These are phyloP conservation scores for Echinosophora koreensis DNA, from an alignment of 306 rosid genomes.

Conservation along the genomic window DNA sequence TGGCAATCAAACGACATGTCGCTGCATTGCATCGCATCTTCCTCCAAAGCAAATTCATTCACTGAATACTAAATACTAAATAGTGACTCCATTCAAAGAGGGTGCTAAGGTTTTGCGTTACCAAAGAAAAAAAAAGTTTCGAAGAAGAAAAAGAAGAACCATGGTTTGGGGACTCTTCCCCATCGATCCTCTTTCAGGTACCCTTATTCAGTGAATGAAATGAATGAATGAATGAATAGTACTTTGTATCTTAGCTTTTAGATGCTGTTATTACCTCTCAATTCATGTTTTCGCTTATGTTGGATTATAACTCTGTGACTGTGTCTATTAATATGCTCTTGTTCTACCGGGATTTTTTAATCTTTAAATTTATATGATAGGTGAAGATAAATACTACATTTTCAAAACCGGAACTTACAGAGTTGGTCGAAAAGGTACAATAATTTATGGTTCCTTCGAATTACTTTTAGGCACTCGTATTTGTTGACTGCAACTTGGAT, in stretches of 20 bases:
- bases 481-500: not conserved
- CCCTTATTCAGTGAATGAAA: not conserved
- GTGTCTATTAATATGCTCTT: not conserved
- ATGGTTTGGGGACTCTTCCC: slow-evolving; percentile 97
- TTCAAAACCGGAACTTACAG: slow-evolving; percentile 74
- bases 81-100: not conserved
- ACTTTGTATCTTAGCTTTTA: not conserved
- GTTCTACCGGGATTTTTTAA: not conserved
- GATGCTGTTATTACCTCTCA: not conserved
- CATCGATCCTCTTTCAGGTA: slow-evolving; percentile 74
- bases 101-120: not conserved
- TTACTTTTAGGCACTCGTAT: not conserved
- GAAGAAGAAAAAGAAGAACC: slow-evolving; percentile 27
- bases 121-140: not conserved
- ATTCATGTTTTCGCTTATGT: not conserved
- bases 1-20: not conserved
- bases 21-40: not conserved
- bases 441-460: not conserved
- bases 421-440: slow-evolving; percentile 94
- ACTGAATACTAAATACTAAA: too few relatives aligned
- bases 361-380: slow-evolving; percentile 50
- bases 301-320: not conserved
- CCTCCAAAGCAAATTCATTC: not conserved
- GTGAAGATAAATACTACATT: slow-evolving; percentile 82
- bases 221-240: not conserved